Evolutionary conservation across 2,329 filamentous ascomycete genomes (phyloP).

Genomic region (Annulohypoxylon truncatum): DNA sequence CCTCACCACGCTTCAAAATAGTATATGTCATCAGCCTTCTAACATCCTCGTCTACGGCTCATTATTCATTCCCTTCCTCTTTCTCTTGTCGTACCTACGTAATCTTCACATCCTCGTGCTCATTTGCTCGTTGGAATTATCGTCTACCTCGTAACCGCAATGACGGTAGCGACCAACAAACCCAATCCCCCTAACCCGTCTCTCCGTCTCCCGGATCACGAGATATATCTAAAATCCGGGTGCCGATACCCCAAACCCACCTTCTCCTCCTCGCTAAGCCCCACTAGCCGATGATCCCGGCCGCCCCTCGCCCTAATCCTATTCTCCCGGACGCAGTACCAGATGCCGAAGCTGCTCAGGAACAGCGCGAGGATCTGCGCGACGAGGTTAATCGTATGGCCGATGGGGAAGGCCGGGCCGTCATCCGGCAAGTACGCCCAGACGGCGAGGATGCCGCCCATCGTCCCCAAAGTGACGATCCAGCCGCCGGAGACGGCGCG

Average conservation of each 20-base stretch:
- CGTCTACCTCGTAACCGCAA: neutral
- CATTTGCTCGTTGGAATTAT: neutral
- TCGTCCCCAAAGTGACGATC: slow-evolving; percentile 65
- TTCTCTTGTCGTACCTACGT: neutral
- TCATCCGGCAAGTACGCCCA: slow-evolving; percentile 65
- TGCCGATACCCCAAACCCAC: slow-evolving; percentile 63
- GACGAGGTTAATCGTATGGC: slow-evolving; percentile 67
- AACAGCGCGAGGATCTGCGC: slow-evolving; percentile 60
- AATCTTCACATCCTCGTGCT: neutral
- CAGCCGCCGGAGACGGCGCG: slow-evolving; percentile 67
- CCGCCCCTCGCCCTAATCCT: slow-evolving; percentile 59
- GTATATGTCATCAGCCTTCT: neutral
- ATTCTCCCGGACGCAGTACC: slow-evolving; percentile 67
- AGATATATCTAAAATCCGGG: slow-evolving; percentile 67
- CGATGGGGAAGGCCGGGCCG: slow-evolving; percentile 59
- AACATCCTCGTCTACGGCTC: neutral
- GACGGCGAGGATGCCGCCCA: slow-evolving; percentile 66
- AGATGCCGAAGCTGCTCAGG: slow-evolving; percentile 61
- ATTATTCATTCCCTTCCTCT: too few species aligned
- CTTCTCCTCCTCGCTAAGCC: slow-evolving; percentile 59
- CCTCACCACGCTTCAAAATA: neutral
- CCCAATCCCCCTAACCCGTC: neutral
- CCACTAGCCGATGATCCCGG: slow-evolving; percentile 61
- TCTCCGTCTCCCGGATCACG: slow-evolving; percentile 35
- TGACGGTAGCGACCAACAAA: too few species aligned